These are phyloP conservation scores for Rhododendron griersonianum DNA, from an alignment of 148 eudicot genomes.

Conservation along the genomic window DNA sequence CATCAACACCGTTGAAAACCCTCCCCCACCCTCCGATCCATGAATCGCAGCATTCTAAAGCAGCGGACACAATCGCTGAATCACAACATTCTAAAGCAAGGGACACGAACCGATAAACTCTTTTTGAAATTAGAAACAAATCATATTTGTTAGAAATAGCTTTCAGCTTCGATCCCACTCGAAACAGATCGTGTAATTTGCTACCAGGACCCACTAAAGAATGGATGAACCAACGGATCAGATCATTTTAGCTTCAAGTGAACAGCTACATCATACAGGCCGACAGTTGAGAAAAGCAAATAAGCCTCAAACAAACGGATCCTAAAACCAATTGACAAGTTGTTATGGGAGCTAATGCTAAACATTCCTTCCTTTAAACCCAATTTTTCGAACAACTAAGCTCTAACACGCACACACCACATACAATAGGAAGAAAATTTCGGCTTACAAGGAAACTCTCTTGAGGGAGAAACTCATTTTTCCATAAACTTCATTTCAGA, in stretches of 20 bases:
- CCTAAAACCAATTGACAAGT: background rate
- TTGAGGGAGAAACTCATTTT: background rate
- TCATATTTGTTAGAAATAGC: background rate
- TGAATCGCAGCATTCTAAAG: background rate
- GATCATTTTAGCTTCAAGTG: background rate
- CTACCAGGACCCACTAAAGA: background rate
- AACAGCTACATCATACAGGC: background rate
- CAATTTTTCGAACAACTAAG: background rate
- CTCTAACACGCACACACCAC: background rate
- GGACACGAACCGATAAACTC: background rate
- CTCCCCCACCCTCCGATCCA: background rate
- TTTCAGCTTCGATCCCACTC: background rate
- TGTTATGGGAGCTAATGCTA: background rate
- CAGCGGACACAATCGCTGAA: background rate
- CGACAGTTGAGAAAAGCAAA: background rate
- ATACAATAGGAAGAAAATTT: background rate
- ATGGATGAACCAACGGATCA: background rate
- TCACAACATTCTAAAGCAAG: background rate
- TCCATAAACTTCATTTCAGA: background rate
- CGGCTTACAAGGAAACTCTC: background rate
- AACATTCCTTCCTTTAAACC: background rate
- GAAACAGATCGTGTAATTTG: too few species aligned
- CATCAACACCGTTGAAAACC: background rate
- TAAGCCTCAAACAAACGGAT: background rate
- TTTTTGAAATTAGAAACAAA: too few species aligned